Evolutionary conservation across 768 basidiomycete species (phyloP).

Genomic region (Trametes punicea): DNA sequence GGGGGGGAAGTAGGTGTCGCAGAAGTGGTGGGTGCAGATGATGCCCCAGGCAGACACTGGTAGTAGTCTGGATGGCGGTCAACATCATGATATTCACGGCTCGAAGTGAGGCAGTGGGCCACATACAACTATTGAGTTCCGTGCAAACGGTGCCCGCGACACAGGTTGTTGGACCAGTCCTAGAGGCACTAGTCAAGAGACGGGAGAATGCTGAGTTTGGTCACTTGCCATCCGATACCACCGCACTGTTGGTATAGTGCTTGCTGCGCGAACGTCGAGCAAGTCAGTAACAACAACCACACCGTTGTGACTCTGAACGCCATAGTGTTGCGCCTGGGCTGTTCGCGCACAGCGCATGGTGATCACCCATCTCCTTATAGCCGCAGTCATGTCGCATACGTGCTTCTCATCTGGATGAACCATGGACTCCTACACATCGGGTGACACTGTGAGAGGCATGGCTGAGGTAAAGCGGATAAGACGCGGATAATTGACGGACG

Average conservation of each 20-base stretch:
- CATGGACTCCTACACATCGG: neutral
- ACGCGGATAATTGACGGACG: slow-evolving; percentile 27
- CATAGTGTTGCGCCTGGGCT: slow-evolving; percentile 1
- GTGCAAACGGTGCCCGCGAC: slow-evolving; percentile 44
- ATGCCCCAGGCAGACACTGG: slow-evolving; percentile 46
- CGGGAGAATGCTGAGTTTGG: neutral
- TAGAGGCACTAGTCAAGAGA: slow-evolving; percentile 17
- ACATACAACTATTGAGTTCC: slow-evolving; percentile 42
- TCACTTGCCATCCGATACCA: slow-evolving; percentile 45
- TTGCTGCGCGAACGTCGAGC: slow-evolving; percentile 35
- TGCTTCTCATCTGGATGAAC: neutral
- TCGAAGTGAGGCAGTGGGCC: neutral
- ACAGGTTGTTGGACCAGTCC: slow-evolving; percentile 50
- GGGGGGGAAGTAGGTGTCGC: slow-evolving; percentile 26
- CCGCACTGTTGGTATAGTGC: slow-evolving; percentile 47
- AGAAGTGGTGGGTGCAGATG: slow-evolving; percentile 16
- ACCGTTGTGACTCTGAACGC: neutral
- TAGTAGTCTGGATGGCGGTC: slow-evolving; percentile 38
- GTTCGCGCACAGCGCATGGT: neutral
- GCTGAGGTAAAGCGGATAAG: slow-evolving; percentile 22
- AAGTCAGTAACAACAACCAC: slow-evolving; percentile 23
- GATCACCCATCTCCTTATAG: neutral
- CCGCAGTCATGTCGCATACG: neutral
- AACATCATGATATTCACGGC: neutral
- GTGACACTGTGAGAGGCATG: slow-evolving; percentile 6